Evolutionary conservation across 2,329 filamentous ascomycete genomes (phyloP), one percentile per base, ranked within the genome.

Genomic region (Rutstroemia sp.): DNA sequence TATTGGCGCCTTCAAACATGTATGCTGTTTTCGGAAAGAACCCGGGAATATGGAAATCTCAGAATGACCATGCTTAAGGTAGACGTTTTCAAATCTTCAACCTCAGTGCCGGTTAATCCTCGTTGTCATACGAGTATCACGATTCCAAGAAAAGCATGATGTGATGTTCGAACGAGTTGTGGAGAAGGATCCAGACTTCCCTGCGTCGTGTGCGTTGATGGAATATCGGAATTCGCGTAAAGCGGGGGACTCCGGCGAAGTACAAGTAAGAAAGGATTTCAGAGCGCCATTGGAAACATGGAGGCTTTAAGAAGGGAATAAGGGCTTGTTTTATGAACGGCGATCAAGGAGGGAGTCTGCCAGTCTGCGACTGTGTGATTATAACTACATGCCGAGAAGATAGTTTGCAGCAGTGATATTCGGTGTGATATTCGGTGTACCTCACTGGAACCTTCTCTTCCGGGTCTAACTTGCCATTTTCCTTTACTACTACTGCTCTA

Each of bases 121-220:
- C 54, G 54, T 56, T 55, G 47, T 56, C 54, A 52, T 56, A 56
- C 54, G 54, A 56, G 54, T 45, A 56, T 56, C 54, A 56, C 49
- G 54, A 47, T 47, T 46, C 45, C 16, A 23, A 4, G 21, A 25
- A 46, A 46, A 25, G 44, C 19, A 56, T 56, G 54, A 56, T 56
- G 49, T 52, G 54, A 56, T 50, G 27, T 55, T 55, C 37, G 38
- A 38, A 27, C 50, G 47, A 55, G 42, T 55, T 55, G 53, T 55
- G 53, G 53, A 34, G 39, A 55, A 49, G 16, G 19, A 51, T 51
- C 47, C 47, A 55, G 53, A 55, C 53, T 19, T 19, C 27, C 47
- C 42, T 5, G 39, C 42, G 25, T 10, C 44, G 7, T 51, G 47
- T 25, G 50, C 14, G 44, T 19, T 23, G 19, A 9, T 21, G 10